A percentile compares a stretch with the other conserved stretches of the same genome.
Evolutionary conservation across 2,329 filamentous ascomycete species (phyloP).

Genomic region (Trichoderma simmonsii): DNA sequence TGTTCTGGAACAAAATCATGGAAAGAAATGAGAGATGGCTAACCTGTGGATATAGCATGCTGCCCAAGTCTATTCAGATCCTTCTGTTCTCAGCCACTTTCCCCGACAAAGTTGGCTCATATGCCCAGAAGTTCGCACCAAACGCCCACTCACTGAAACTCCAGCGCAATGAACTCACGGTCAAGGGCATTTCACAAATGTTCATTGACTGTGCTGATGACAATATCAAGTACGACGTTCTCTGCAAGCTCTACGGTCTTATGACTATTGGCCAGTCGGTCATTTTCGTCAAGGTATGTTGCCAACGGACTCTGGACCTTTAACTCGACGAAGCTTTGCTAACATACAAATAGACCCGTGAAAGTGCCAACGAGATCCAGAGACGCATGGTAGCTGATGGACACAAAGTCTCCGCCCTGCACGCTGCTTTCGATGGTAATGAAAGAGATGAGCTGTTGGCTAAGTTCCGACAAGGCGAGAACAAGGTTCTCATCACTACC

Average conservation of each 20-base stretch:
- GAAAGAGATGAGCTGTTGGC: constrained; percentile 83
- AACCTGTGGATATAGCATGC: constrained; percentile 49
- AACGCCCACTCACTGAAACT: constrained; percentile 83
- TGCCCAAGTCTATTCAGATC: constrained; percentile 75
- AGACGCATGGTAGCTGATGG: constrained; percentile 82
- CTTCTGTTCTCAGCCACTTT: constrained; percentile 95
- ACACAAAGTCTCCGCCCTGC: constrained; percentile 86
- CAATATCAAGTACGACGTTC: constrained; percentile 78
- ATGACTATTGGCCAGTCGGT: constrained; percentile 97
- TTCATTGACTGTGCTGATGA: constrained; percentile 90
- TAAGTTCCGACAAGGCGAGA: constrained; percentile 78
- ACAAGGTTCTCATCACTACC: constrained; percentile 96
- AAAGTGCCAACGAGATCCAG: constrained; percentile 82
- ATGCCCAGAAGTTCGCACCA: constrained; percentile 80
- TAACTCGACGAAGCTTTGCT: constrained; percentile 15
- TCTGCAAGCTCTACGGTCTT: constrained; percentile 90
- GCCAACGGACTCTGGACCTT: not conserved
- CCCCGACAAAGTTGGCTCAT: constrained; percentile 79
- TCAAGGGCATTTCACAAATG: constrained; percentile 96
- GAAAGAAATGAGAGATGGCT: not conserved
- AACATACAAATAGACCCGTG: constrained; percentile 61
- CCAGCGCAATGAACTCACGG: constrained; percentile 85
- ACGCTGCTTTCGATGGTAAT: constrained; percentile 79
- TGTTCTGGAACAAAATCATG: not conserved
- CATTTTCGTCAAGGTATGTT: constrained; percentile 83